These are phyloP conservation scores for Amylocarpus encephaloides DNA, from an alignment of 2,329 filamentous ascomycete species.

Conservation along the genomic window DNA sequence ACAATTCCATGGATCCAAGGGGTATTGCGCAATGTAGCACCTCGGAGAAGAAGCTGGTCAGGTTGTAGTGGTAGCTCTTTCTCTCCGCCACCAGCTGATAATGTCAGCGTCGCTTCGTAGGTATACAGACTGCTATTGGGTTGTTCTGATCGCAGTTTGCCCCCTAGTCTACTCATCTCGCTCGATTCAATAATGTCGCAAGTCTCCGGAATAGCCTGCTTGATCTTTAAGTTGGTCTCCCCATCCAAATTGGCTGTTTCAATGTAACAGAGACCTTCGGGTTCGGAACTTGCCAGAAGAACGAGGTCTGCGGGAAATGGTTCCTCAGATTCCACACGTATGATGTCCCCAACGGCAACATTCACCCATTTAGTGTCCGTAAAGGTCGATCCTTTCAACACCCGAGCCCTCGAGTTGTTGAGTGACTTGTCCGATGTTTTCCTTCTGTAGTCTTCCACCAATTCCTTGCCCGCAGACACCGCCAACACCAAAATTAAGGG, in stretches of 20 bases:
- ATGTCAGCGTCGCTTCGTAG: conserved; percentile 91
- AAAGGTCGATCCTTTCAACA: conserved; percentile 78
- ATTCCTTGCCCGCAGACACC: conserved; percentile 93
- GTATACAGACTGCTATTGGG: conserved; percentile 98
- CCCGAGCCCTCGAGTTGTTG: conserved; percentile 79
- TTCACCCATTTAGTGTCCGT: conserved; percentile 90
- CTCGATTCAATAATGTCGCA: conserved; percentile 76
- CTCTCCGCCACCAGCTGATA: conserved; percentile 84
- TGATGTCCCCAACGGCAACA: conserved; percentile 83
- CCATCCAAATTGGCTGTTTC: conserved; percentile 97
- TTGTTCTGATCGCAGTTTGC: conserved; percentile 86
- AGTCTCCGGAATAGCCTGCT: conserved; percentile 93
- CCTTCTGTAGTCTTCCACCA: conserved; percentile 87
- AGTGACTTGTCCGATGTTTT: conserved; percentile 79
- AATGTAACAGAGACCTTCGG: conserved; percentile 96
- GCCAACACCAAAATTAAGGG: conserved; percentile 84
- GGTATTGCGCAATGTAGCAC: conserved; percentile 90
- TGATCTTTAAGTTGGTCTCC: conserved; percentile 98
- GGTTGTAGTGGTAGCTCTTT: conserved; percentile 86
- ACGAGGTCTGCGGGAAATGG: conserved; percentile 93
- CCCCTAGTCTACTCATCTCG: conserved; percentile 79
- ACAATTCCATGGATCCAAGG: conserved; percentile 96
- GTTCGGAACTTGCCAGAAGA: conserved; percentile 88
- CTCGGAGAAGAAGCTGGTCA: conserved; percentile 87
- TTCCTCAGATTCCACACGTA: conserved; percentile 89